Evolutionary conservation across 257 asterid species (phyloP).

Genomic region (Solanum chmielewskii): DNA sequence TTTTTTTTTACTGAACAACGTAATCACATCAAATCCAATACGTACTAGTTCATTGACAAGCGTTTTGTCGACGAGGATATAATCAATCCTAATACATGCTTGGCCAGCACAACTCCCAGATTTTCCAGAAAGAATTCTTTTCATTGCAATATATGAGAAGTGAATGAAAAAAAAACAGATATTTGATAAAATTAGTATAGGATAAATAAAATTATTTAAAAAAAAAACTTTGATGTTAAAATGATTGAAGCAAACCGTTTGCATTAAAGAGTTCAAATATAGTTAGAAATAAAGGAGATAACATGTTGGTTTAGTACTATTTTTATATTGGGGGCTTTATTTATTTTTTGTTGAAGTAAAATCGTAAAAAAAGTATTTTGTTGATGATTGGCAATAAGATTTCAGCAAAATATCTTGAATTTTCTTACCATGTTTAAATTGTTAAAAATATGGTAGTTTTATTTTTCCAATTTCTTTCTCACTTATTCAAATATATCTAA

Average conservation of each 20-base stretch:
- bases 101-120: slow-evolving; percentile 83
- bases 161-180: neutral
- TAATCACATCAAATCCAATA: neutral
- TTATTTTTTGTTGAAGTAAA: too few species aligned
- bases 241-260: too few species aligned
- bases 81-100: slow-evolving; percentile 69
- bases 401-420: neutral
- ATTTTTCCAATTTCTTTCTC: neutral
- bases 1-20: too few species aligned
- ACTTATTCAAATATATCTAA: too few species aligned
- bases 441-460: neutral
- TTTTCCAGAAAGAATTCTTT: slow-evolving; percentile 59
- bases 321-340: too few species aligned
- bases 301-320: too few species aligned
- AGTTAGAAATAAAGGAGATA: too few species aligned
- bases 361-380: too few species aligned
- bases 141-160: slow-evolving; percentile 35
- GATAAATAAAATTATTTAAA: neutral
- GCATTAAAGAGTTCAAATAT: too few species aligned
- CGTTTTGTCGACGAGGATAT: slow-evolving; percentile 50
- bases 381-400: too few species aligned
- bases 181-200: neutral
- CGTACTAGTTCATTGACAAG: slow-evolving; percentile 40
- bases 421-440: neutral
- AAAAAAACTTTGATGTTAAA: too few species aligned